phyloP scores from a whole-genome alignment of 2,329 filamentous ascomycete genomes.

The Penicillium freii region DNA sequence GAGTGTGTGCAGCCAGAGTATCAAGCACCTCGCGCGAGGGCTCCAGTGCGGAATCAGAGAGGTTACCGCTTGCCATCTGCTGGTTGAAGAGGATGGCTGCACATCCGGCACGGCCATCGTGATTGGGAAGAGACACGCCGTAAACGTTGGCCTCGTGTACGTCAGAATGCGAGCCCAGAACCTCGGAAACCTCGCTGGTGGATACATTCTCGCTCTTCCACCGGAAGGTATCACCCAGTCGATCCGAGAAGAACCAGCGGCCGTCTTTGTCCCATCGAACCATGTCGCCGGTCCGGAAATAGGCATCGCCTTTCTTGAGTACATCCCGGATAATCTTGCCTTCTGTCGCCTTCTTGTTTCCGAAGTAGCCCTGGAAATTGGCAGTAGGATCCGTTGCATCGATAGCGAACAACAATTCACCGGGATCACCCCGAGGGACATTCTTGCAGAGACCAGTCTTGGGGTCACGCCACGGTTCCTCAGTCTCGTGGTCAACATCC shows the following conservation, averaged over 20 bases:
- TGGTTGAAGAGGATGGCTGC: slow-evolving; percentile 65
- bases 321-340: slow-evolving; percentile 74
- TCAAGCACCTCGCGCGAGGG: slow-evolving; percentile 48
- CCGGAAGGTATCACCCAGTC: slow-evolving; percentile 55
- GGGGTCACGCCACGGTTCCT: slow-evolving; percentile 65
- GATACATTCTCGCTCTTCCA: slow-evolving; percentile 78
- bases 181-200: slow-evolving; percentile 76
- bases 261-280: slow-evolving; percentile 70
- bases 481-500: slow-evolving; percentile 68
- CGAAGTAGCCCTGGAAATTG: slow-evolving; percentile 79
- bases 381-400: slow-evolving; percentile 62
- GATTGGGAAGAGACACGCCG: slow-evolving; percentile 72
- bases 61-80: slow-evolving; percentile 28
- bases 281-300: slow-evolving; percentile 82
- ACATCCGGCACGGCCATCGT: slow-evolving; percentile 82
- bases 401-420: slow-evolving; percentile 72
- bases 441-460: slow-evolving; percentile 66
- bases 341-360: slow-evolving; percentile 67
- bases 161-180: slow-evolving; percentile 63
- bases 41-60: slow-evolving; percentile 23
- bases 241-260: slow-evolving; percentile 73
- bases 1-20: slow-evolving; percentile 62
- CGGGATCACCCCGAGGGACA: slow-evolving; percentile 61
- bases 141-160: slow-evolving; percentile 83
- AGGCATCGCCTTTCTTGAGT: slow-evolving; percentile 72